Evolutionary conservation across 257 asterid species (phyloP).

Genomic region (Agastache rugosa): DNA sequence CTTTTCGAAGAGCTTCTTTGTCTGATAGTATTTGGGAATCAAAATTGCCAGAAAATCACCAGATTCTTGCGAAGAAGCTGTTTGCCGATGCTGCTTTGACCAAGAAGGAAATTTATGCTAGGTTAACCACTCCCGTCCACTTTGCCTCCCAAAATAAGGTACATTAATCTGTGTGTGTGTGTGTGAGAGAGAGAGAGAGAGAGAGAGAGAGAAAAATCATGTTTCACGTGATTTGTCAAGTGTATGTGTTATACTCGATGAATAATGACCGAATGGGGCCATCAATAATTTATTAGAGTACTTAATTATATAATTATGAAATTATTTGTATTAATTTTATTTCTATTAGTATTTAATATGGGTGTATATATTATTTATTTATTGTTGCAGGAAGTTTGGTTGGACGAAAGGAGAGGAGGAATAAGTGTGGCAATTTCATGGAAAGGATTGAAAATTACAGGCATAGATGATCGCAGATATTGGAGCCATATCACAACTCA

Average conservation of each 20-base stretch:
- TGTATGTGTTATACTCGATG: background rate
- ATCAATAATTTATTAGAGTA: too few relatives aligned
- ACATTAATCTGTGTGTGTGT: background rate
- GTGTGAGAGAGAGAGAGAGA: too few relatives aligned
- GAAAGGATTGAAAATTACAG: conserved; percentile 65
- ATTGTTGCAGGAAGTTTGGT: conserved; percentile 54
- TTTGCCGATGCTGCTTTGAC: background rate
- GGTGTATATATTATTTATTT: too few relatives aligned
- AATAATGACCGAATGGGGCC: background rate
- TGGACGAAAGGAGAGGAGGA: conserved; percentile 54
- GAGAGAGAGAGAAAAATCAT: background rate
- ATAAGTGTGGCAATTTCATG: conserved; percentile 59
- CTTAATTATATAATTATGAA: background rate
- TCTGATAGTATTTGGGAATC: conserved; percentile 58
- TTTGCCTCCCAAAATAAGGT: conserved; percentile 52
- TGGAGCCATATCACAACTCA: conserved; percentile 54
- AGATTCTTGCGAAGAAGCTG: conserved; percentile 43
- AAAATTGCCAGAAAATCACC: conserved; percentile 56
- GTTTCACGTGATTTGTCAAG: conserved; percentile 17
- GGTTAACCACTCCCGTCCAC: conserved; percentile 45
- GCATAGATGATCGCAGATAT: conserved; percentile 63
- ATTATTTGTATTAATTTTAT: background rate
- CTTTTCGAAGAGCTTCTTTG: conserved; percentile 51
- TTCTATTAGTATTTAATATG: too few relatives aligned
- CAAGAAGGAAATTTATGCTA: conserved; percentile 51